Percentiles rank a stretch among this genome's conserved stretches.
phyloP scores from a whole-genome alignment of 495 filamentous ascomycete genomes.

The Stereocaulon alpinum region DNA sequence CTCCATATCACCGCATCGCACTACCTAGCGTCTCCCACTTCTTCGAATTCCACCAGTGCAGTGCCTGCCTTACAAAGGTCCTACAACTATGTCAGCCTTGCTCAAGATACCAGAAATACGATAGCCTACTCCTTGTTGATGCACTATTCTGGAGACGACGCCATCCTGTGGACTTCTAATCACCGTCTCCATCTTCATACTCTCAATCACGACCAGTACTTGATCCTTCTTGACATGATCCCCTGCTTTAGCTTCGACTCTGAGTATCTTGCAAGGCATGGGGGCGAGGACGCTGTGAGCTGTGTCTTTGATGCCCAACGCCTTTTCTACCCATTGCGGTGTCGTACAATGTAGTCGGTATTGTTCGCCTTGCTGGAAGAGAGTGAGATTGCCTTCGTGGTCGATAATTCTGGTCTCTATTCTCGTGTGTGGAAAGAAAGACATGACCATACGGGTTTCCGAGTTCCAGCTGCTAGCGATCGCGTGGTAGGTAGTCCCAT shows the following conservation, averaged over 20 bases:
- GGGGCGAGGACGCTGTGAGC: slow-evolving; percentile 78
- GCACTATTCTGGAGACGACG: slow-evolving; percentile 68
- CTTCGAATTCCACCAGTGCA: slow-evolving; percentile 43
- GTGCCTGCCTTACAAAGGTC: slow-evolving; percentile 51
- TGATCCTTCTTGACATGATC: slow-evolving; percentile 76
- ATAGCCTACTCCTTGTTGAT: slow-evolving; percentile 71
- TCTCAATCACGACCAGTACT: slow-evolving; percentile 89
- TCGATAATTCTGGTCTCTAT: slow-evolving; percentile 73
- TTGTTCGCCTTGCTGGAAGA: slow-evolving; percentile 77
- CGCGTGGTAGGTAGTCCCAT: slow-evolving; percentile 37
- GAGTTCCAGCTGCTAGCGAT: slow-evolving; percentile 36
- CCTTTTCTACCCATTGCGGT: slow-evolving; percentile 78
- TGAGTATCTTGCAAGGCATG: slow-evolving; percentile 89
- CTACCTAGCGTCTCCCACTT: background rate
- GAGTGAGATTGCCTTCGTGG: slow-evolving; percentile 47
- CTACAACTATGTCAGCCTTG: slow-evolving; percentile 24
- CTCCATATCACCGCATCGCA: no score
- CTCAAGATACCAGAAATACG: background rate
- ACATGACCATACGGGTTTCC: slow-evolving; percentile 33
- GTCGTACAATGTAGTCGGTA: slow-evolving; percentile 55
- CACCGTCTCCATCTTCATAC: slow-evolving; percentile 99
- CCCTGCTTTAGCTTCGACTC: slow-evolving; percentile 73
- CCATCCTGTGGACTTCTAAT: slow-evolving; percentile 83
- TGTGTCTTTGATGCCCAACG: slow-evolving; percentile 69
- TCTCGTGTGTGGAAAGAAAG: slow-evolving; percentile 64